Conservation (phyloP, 2,329 filamentous ascomycete species). For the Cercospora janseana region DNA sequence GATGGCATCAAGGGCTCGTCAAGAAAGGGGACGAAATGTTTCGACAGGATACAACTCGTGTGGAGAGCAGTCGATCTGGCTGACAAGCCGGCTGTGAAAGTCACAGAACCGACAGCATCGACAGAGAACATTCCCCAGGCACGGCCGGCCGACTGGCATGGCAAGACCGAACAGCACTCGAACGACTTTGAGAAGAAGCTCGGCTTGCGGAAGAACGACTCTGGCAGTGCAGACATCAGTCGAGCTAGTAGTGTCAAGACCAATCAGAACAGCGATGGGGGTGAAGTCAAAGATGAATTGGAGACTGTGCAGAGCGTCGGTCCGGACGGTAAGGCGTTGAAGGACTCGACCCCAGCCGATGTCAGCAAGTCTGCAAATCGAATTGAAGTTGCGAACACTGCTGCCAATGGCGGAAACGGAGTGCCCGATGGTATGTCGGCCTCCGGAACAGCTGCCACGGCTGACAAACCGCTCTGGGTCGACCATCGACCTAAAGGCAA, state of each 20-base stretch:
- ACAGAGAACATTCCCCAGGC: slow-evolving; percentile 70
- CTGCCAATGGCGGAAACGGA: not conserved
- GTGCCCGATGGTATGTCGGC: not conserved
- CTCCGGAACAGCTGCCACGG: slow-evolving; percentile 26
- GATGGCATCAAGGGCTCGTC: slow-evolving; percentile 92
- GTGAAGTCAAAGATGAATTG: slow-evolving; percentile 31
- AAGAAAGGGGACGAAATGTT: slow-evolving; percentile 74
- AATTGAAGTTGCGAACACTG: slow-evolving; percentile 9
- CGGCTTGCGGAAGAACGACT: slow-evolving; percentile 64
- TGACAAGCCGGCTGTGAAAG: slow-evolving; percentile 43
- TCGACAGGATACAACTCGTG: slow-evolving; percentile 80
- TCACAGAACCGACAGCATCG: slow-evolving; percentile 60
- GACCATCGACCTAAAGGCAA: slow-evolving; percentile 1
- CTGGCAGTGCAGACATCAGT: slow-evolving; percentile 66
- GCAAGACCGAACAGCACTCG: slow-evolving; percentile 43
- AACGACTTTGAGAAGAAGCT: slow-evolving; percentile 58
- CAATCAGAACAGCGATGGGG: slow-evolving; percentile 16
- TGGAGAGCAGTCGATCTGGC: slow-evolving; percentile 59
- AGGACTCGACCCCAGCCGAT: slow-evolving; percentile 1
- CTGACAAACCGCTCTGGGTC: slow-evolving; percentile 27
- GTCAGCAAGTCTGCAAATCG: not conserved
- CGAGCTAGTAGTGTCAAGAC: slow-evolving; percentile 65
- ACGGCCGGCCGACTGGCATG: slow-evolving; percentile 72
- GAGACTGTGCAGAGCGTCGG: slow-evolving; percentile 29
- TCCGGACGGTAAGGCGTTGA: slow-evolving; percentile 18